Evolutionary conservation across 2,329 filamentous ascomycete species (phyloP).

Genomic region (Penicillium hesseltinei): DNA sequence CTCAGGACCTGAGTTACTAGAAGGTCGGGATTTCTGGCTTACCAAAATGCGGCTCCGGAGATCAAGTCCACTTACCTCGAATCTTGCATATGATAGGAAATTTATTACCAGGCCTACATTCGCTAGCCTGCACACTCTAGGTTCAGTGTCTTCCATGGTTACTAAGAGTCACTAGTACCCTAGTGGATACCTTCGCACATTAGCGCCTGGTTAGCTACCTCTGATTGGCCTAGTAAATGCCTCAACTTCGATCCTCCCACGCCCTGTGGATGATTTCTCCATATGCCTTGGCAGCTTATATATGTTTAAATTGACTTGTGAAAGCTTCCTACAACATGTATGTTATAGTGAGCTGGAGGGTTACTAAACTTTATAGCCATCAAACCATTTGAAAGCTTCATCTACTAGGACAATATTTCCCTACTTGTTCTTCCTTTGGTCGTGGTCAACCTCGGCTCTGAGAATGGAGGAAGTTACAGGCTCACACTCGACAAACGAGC

Average conservation of each 20-base stretch:
- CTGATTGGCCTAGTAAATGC: neutral
- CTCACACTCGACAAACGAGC: neutral
- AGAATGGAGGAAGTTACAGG: conserved; percentile 3
- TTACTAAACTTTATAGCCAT: neutral
- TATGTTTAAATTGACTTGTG: neutral
- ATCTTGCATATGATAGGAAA: too few species aligned
- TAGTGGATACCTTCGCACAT: neutral
- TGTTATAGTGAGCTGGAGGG: neutral
- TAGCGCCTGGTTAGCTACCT: neutral
- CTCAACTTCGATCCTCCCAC: neutral
- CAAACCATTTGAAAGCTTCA: neutral
- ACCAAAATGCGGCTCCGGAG: too few species aligned
- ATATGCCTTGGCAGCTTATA: neutral
- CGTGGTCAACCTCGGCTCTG: neutral
- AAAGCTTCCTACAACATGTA: neutral
- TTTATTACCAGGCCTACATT: too few species aligned
- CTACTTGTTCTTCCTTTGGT: neutral
- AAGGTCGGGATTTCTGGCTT: too few species aligned
- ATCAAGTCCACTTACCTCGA: too few species aligned
- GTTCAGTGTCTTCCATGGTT: too few species aligned
- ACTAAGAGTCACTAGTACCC: too few species aligned
- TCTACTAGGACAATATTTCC: neutral
- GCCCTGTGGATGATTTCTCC: neutral
- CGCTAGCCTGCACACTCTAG: too few species aligned
- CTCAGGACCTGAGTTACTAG: too few species aligned